Base-by-base conservation (phyloP, 371 early-diverging fungal genomes). In the Mucor velutinosus region DNA sequence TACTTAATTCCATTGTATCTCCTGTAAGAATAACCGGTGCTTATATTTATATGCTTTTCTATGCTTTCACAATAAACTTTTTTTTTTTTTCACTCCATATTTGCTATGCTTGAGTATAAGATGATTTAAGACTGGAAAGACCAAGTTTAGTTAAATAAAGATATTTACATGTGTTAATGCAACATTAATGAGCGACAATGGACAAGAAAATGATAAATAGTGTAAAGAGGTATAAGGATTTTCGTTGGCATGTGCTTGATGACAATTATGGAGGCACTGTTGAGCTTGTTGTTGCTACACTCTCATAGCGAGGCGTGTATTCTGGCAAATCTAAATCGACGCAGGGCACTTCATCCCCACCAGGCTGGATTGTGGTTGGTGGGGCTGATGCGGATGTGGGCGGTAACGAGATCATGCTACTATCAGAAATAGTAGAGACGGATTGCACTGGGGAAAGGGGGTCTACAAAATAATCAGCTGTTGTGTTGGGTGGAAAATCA, bases 251-350 rank as follows among this genome's bases (percentile, higher is more conserved):
- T 45, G 37, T 37, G 37, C 7, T 41, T 56, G 30, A 57, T 32
- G 32, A 1, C 2, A 12, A 51, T 21, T 21, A n/a, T 21, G 51
- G 51, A 21, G 45, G 45, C 19, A 45, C 21, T 51, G 51, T 51
- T 23, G 51, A 25, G 8, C 33, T 33, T 3, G 51, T 25, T 51
- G 51, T 25, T 23, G n/a, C 12, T 23, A 8, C 11, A 23, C 53
- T 49, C 39, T 71, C 72, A 19, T 80, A 80, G 8, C 69, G 77
- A 11, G 80, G 80, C 7, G 77, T 80, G 35, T 81, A 81, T 62
- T 81, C 81, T 7, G 81, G 81, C 35, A 81, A 55, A 45, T 78
- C 81, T 3, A 81, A 62, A 62, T 81, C 81, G 10, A 76, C 68
- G 60, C 63, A 62, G 2, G 73, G 65, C 5, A 73, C 75, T 43